Conservation (phyloP, 345 rosid genomes). For the Pseudoturritis turrita region DNA sequence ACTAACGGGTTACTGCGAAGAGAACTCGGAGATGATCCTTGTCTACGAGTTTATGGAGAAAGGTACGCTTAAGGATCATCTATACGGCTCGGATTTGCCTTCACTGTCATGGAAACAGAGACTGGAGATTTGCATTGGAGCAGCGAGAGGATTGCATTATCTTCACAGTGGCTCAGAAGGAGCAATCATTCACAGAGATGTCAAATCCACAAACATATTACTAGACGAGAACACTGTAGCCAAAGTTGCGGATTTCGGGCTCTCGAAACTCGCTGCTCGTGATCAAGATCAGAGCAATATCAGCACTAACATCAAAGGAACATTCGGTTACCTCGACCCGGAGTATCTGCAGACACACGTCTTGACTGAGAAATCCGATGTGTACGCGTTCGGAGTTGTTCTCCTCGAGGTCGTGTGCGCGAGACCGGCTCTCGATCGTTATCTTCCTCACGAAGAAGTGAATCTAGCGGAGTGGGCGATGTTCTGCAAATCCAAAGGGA, state of each 20-base stretch:
- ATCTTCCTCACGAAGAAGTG: neutral
- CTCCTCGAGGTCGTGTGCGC: constrained; percentile 29
- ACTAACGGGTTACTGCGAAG: constrained; percentile 62
- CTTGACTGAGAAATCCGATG: constrained; percentile 30
- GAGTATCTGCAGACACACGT: constrained; percentile 5
- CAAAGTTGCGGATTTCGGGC: constrained; percentile 30
- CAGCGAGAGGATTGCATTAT: constrained; percentile 29
- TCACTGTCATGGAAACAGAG: constrained; percentile 24
- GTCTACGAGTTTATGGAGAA: constrained; percentile 37
- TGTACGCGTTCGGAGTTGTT: constrained; percentile 24
- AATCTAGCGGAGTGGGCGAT: constrained; percentile 26
- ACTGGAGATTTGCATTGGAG: constrained; percentile 29
- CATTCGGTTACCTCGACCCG: constrained; percentile 33
- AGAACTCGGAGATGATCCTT: constrained; percentile 35
- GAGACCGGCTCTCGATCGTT: constrained; percentile 16
- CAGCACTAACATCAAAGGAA: constrained; percentile 25
- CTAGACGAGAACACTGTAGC: constrained; percentile 27
- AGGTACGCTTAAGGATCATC: constrained; percentile 26
- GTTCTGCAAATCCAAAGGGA: constrained; percentile 13
- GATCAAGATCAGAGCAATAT: constrained; percentile 28
- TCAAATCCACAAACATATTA: constrained; percentile 32
- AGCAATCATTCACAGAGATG: constrained; percentile 33
- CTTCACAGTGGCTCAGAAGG: constrained; percentile 34
- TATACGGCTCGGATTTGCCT: constrained; percentile 18
- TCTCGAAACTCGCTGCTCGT: constrained; percentile 9